Base-by-base conservation (phyloP, 1,284 basidiomycete genomes). In the Trichosporon sp. region DNA sequence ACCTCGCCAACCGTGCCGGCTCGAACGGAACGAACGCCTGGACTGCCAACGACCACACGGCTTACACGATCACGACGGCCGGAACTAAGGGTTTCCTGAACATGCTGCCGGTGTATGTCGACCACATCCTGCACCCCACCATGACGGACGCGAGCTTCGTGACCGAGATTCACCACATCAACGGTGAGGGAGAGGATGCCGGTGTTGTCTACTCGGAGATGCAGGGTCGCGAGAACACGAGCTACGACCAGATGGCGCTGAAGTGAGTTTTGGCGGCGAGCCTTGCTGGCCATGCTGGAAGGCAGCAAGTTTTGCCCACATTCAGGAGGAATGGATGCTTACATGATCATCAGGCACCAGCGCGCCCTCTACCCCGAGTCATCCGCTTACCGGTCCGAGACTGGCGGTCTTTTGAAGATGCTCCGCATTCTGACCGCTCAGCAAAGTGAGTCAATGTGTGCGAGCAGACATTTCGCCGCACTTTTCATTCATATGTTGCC, bases 121-220 rank as follows among this genome's bases (percentile, higher is more conserved):
- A 99, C 80, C 96, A 99, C 78, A 92, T 99, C 68, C 86, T 99
- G 58, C 95, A 96, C 79, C 95, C 96, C 4, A 98, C 95, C 0
- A 87, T 99, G 66, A 95, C 92, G 7, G 86, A 92, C 67, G 87
- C 90, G 60, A 92, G 92, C 54, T 98, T 93, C 72, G 84, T 91
- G 13, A 99, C 96, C 11, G 95, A 99, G 83, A 90, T 95, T 16
- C 91, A 95, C 78, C 95, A 98, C 78, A 88, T 98, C 72, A 91
- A 98, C 78, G 85, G 86, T 10, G 87, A 91, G 74, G 95, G 92
- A 4, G 87, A 95, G 73, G 88, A 99, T 75, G 91, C 92, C 10
- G 96, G 96, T 56, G 96, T 99, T 2, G 96, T 99, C 29, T 97
- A 95, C 78, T 92, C 89, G 72, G 91, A 95, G 82, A 99, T 99